These are phyloP conservation scores for Kodamaea sp. DNA, from an alignment of 1,139 yeast species.

Conservation along the genomic window DNA sequence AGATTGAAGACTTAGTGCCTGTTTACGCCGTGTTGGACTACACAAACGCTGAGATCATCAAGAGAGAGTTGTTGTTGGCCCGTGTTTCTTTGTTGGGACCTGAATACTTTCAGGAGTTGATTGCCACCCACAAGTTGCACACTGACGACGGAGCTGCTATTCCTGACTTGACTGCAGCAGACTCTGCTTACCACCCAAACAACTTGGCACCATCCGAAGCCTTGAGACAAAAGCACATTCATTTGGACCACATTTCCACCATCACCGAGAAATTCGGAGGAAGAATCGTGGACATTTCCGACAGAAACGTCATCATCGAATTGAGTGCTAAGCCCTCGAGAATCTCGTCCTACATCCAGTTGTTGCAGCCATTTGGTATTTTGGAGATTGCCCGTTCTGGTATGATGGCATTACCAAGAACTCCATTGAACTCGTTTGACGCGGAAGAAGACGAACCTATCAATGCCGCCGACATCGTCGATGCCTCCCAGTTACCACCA, in stretches of 20 bases:
- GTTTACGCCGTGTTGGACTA: constrained; percentile 97
- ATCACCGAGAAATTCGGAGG: constrained; percentile 91
- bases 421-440: constrained; percentile 62
- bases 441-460: constrained; percentile 48
- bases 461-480: constrained; percentile 72
- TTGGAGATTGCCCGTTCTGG: constrained; percentile 97
- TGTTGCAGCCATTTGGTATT: constrained; percentile 93
- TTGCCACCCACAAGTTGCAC: constrained; percentile 76
- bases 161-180: constrained; percentile 52
- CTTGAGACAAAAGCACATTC: constrained; percentile 88
- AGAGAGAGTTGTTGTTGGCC: constrained; percentile 86
- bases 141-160: constrained; percentile 38
- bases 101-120: constrained; percentile 92
- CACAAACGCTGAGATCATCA: constrained; percentile 84
- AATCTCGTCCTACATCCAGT: constrained; percentile 79
- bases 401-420: constrained; percentile 97
- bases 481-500: constrained; percentile 87
- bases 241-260: constrained; percentile 79
- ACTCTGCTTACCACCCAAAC: constrained; percentile 76
- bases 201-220: constrained; percentile 91
- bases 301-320: constrained; percentile 92
- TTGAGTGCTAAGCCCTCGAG: constrained; percentile 92
- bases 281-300: constrained; percentile 86
- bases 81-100: constrained; percentile 93
- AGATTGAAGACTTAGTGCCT: constrained; percentile 95